phyloP scores from a whole-genome alignment of 495 filamentous ascomycete species.

The Tuber microsphaerosporum region DNA sequence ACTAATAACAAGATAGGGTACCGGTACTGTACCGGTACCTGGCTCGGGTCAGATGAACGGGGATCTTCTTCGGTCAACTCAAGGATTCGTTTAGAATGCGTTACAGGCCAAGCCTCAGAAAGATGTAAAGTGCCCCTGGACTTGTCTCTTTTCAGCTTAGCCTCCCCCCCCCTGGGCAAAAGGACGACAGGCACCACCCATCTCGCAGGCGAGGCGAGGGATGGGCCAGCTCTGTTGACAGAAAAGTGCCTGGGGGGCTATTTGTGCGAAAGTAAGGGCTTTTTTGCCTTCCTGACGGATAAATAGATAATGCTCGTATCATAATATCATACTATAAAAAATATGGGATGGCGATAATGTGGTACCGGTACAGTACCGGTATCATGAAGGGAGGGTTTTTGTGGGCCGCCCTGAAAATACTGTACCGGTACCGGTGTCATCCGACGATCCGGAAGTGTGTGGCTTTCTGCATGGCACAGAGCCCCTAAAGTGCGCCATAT shows the following conservation, averaged over 20 bases:
- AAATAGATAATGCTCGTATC: not conserved
- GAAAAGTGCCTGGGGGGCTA: not conserved
- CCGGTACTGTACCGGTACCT: not conserved
- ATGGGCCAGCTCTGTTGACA: not conserved
- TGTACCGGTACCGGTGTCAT: not conserved
- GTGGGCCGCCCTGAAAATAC: not conserved
- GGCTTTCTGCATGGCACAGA: slow-evolving; percentile 4
- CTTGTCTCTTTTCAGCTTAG: not conserved
- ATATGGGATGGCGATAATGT: not conserved
- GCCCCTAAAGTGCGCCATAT: not conserved
- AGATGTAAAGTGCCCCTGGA: not conserved
- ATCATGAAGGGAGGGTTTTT: not conserved
- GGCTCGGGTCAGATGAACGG: not conserved
- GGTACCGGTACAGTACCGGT: too few species aligned
- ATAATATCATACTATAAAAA: not conserved
- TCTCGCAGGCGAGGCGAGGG: too few species aligned
- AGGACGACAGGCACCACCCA: not conserved
- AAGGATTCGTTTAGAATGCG: not conserved
- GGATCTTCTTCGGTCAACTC: not conserved
- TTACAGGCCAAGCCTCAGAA: not conserved
- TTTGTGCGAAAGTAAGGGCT: not conserved
- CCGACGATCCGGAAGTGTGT: not conserved
- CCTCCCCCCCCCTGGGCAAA: not conserved
- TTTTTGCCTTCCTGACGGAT: not conserved
- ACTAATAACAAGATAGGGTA: not conserved